Percentiles rank a stretch among this genome's conserved stretches.
phyloP scores from a whole-genome alignment of 176 grass and related monocot genomes.

The Avena sativa region DNA sequence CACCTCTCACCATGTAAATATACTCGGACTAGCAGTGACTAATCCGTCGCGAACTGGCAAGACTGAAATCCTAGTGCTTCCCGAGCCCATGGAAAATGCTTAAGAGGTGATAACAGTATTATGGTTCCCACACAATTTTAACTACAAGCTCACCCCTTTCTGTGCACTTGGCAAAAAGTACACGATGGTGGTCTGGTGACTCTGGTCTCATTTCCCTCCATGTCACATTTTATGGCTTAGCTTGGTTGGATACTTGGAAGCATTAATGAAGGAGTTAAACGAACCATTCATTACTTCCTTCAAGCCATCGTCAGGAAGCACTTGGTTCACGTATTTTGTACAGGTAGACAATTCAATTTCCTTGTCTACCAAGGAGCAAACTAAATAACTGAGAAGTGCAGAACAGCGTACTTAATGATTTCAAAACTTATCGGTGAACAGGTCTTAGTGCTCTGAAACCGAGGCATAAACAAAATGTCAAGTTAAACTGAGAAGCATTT shows the following conservation, averaged over 20 bases:
- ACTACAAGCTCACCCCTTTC: not conserved
- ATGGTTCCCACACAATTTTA: not conserved
- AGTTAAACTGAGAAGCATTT: not conserved
- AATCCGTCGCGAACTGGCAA: not conserved
- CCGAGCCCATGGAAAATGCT: not conserved
- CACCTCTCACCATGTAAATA: too few species aligned
- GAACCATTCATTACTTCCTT: not conserved
- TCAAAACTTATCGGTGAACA: not conserved
- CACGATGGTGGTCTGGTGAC: not conserved
- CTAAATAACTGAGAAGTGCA: not conserved
- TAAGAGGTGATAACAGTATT: not conserved
- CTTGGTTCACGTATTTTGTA: not conserved
- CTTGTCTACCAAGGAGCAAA: not conserved
- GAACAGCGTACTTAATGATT: not conserved
- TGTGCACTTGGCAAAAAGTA: not conserved
- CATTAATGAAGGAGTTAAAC: not conserved
- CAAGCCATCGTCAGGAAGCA: not conserved
- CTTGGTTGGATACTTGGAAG: not conserved
- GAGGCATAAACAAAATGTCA: not conserved
- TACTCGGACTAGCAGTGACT: too few species aligned
- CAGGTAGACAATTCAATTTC: not conserved
- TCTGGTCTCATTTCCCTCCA: slow-evolving; percentile 7
- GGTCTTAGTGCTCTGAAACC: not conserved
- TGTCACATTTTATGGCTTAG: not conserved
- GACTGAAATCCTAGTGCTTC: not conserved